phyloP scores from a whole-genome alignment of 768 basidiomycete species.

The Plicaturopsis crispa region DNA sequence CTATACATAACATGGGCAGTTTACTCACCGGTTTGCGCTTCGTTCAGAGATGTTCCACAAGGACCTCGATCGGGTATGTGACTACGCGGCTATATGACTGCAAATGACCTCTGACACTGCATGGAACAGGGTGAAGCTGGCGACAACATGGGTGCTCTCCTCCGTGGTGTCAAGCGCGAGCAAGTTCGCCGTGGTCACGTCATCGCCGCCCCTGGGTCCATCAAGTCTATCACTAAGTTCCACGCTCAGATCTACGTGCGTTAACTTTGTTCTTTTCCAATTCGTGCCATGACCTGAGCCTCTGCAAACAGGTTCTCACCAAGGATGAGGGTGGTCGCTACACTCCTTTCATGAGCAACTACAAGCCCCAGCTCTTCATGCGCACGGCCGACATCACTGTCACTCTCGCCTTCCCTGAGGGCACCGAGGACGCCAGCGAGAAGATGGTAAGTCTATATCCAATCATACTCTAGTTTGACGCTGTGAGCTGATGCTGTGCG shows the following conservation, averaged over 20 bases:
- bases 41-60: constrained; percentile 98
- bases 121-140: constrained; percentile 91
- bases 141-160: constrained; percentile 97
- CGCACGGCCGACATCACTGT: constrained; percentile 94
- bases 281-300: constrained; percentile 2
- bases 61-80: constrained; percentile 88
- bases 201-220: constrained; percentile 79
- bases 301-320: constrained; percentile 54
- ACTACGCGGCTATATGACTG: not conserved
- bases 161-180: constrained; percentile 96
- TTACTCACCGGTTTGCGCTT: constrained; percentile 1
- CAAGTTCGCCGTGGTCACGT: constrained; percentile 93
- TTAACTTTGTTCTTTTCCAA: constrained; percentile 5
- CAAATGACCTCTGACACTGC: not conserved
- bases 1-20: too few relatives aligned
- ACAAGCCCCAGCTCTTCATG: constrained; percentile 92
- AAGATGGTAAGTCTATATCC: constrained; percentile 59
- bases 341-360: constrained; percentile 89
- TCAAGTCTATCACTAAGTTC: constrained; percentile 94
- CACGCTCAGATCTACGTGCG: constrained; percentile 84
- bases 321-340: constrained; percentile 89
- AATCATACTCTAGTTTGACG: not conserved
- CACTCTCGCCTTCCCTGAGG: constrained; percentile 78
- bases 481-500: constrained; percentile 6
- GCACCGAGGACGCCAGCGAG: constrained; percentile 69